A percentile compares a stretch with the other conserved stretches of the same genome.
Evolutionary conservation across 1,139 yeast genomes (phyloP).

Genomic region (Sugiyamaella castrensis): DNA sequence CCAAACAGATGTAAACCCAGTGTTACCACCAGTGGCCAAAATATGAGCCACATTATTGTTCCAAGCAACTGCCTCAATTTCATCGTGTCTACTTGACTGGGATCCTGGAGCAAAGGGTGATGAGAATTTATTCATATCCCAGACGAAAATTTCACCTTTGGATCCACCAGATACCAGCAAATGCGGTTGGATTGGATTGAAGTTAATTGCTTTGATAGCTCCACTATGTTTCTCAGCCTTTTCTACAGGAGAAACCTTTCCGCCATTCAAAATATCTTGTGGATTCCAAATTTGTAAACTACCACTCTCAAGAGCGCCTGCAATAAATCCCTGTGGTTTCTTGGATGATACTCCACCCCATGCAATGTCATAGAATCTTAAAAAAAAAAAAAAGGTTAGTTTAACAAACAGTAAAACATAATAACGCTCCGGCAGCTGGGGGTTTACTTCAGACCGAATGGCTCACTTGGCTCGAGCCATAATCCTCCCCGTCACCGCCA

Average conservation of each 20-base stretch:
- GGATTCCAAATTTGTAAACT: conserved; percentile 74
- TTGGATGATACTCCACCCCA: conserved; percentile 73
- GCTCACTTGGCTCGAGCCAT: too few species aligned
- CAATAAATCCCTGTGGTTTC: conserved; percentile 59
- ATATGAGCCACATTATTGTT: conserved; percentile 79
- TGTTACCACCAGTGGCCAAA: conserved; percentile 81
- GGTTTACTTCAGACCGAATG: too few species aligned
- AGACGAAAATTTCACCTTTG: conserved; percentile 79
- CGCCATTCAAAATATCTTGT: conserved; percentile 33
- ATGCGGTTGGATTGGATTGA: conserved; percentile 71
- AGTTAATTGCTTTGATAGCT: conserved; percentile 68
- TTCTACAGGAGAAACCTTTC: conserved; percentile 19
- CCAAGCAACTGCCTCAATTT: conserved; percentile 84
- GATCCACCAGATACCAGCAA: conserved; percentile 84
- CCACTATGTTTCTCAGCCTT: conserved; percentile 56
- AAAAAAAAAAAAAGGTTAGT: conserved; percentile 25
- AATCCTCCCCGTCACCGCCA: too few species aligned
- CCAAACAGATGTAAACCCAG: conserved; percentile 90
- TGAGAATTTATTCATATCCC: conserved; percentile 69
- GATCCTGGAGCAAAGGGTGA: conserved; percentile 73
- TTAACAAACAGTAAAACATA: too few species aligned
- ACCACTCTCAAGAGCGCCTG: conserved; percentile 89
- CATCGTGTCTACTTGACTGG: conserved; percentile 67
- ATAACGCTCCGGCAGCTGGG: too few species aligned
- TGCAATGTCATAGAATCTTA: conserved; percentile 77